Percentiles rank a stretch among this genome's conserved stretches.
Evolutionary conservation across 169 alveolate species (phyloP).

Genomic region (Plasmodium gallinaceum): DNA sequence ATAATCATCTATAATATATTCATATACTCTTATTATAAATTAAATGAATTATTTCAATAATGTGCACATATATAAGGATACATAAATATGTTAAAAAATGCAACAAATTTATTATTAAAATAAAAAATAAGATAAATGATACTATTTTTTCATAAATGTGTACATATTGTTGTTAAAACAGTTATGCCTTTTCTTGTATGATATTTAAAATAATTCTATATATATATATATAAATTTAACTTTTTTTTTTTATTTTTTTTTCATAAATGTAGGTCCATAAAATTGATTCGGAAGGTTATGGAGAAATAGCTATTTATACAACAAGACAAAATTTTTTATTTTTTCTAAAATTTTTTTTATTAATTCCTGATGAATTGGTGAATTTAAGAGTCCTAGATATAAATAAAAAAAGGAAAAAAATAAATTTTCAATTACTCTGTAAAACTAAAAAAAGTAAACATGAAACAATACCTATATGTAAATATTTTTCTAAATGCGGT

Average conservation of each 20-base stretch:
- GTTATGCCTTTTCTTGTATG: not conserved
- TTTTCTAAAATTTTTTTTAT: conserved; percentile 59
- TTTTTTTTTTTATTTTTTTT: not conserved
- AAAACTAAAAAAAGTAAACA: conserved; percentile 69
- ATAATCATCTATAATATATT: not conserved
- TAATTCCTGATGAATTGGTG: conserved; percentile 71
- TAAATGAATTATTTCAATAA: too few relatives aligned
- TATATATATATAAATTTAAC: conserved; percentile 1
- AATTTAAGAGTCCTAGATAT: conserved; percentile 69
- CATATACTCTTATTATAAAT: too few relatives aligned
- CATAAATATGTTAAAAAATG: too few relatives aligned
- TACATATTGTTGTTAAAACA: not conserved
- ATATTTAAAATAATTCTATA: not conserved
- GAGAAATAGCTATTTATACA: conserved; percentile 61
- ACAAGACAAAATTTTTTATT: conserved; percentile 47
- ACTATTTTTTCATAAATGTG: too few relatives aligned
- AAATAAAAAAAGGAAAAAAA: conserved; percentile 57
- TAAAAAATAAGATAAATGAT: too few relatives aligned
- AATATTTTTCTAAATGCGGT: conserved; percentile 71
- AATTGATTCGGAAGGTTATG: conserved; percentile 61
- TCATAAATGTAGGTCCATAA: conserved; percentile 36
- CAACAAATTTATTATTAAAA: too few relatives aligned
- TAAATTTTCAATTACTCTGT: conserved; percentile 60
- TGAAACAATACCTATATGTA: conserved; percentile 65
- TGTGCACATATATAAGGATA: too few relatives aligned